These are phyloP conservation scores for Aspergillus bridgeri DNA, from an alignment of 495 filamentous ascomycete species.

Conservation along the genomic window DNA sequence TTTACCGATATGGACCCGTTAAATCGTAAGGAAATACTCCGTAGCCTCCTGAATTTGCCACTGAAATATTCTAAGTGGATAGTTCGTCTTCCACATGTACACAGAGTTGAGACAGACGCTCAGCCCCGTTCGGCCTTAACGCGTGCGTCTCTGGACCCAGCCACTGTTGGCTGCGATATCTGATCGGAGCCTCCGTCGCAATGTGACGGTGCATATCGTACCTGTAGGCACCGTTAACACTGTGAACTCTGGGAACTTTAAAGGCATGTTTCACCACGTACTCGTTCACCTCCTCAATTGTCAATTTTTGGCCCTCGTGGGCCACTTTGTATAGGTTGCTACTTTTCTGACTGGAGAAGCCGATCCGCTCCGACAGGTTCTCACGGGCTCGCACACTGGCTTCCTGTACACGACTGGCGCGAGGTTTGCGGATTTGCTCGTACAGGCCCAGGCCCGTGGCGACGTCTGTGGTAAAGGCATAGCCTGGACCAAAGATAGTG, in stretches of 20 bases:
- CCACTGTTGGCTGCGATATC: background rate
- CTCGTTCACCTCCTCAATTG: slow-evolving; percentile 31
- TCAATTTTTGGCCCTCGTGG: slow-evolving; percentile 25
- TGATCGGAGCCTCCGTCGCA: background rate
- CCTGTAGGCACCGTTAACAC: background rate
- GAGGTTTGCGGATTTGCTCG: slow-evolving; percentile 35
- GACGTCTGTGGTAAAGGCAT: slow-evolving; percentile 23
- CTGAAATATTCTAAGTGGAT: background rate
- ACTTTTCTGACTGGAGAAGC: slow-evolving; percentile 13
- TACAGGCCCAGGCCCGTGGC: slow-evolving; percentile 32
- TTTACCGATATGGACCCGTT: too few relatives aligned
- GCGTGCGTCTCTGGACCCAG: background rate
- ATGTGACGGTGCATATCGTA: background rate
- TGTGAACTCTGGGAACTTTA: background rate
- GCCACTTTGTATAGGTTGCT: background rate
- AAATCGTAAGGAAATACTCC: background rate
- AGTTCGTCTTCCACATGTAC: background rate
- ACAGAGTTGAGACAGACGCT: background rate
- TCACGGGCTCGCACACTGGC: slow-evolving; percentile 31
- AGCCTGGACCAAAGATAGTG: slow-evolving; percentile 30
- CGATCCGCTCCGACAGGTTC: slow-evolving; percentile 30
- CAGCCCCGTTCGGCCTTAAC: too few relatives aligned
- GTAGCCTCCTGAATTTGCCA: background rate
- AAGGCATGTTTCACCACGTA: background rate
- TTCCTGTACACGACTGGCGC: slow-evolving; percentile 39